Evolutionary conservation across 164 flowering plant species (phyloP), one percentile per base, ranked within the genome.

Genomic region (Echeveria elegans): DNA sequence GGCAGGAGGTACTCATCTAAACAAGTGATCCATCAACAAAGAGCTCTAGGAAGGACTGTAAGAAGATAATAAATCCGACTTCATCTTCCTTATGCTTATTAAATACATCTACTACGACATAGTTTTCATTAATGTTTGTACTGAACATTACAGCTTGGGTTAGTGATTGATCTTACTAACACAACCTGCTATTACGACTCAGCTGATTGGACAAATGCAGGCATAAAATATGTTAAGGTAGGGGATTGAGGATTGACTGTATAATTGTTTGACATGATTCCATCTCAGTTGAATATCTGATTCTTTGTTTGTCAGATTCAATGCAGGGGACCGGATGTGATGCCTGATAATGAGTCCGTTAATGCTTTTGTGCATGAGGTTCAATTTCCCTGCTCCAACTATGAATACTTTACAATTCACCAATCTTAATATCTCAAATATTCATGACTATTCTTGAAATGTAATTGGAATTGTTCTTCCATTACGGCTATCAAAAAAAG

Each of bases 151-250:
- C 88, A 92, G 98, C 85, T 92, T 63, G 96, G 98, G 70, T 69
- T 92, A 70, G 95, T 92, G 71, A 87, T 92, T 70, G 96, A 92
- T 80, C 75, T 92, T 78, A 92, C 98, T 67, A 92, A 90, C 75
- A 85, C 98, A 18, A 74, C 74, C 69, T 86, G 96, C 56, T 92
- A 92, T 75, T 92, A 92, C 77, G 64, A 72, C 48, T 65, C 85
- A 15, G 45, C 73, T 65, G 96, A 92, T 64, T 82, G 82, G 84
- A 83, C 81, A 78, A 86, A 82, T 75, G 88, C 85, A 59, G 96
- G 96, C 71, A 87, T 92, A 53, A 92, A 92, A 75, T 85, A 90
- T 85, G 88, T 88, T 62, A 92, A 92, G 98, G 98, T 88, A 67
- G 74, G 88, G 69, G 60, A 38, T 29, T 40, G 6, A 0, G 38